Conservation (phyloP, 768 basidiomycete species). For the Phaeotremella skinneri region DNA sequence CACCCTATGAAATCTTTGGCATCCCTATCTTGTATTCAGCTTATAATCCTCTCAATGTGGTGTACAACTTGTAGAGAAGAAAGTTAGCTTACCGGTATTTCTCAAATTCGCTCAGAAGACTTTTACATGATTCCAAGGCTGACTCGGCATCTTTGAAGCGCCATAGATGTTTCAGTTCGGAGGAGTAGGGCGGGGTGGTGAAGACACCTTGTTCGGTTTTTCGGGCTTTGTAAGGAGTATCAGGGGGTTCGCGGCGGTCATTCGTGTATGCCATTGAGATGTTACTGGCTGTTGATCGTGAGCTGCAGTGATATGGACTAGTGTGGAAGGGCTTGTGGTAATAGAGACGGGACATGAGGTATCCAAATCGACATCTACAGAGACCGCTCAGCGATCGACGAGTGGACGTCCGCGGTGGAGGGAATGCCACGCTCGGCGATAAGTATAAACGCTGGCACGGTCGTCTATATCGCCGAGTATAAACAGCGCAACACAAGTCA, state of each 20-base stretch:
- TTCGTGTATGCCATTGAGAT: too few relatives aligned
- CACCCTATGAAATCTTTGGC: conserved; percentile 36
- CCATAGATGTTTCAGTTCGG: conserved; percentile 42
- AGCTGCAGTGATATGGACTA: too few relatives aligned
- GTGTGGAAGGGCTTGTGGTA: too few relatives aligned
- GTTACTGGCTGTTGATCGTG: too few relatives aligned
- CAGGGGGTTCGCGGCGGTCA: not conserved
- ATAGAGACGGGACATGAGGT: too few relatives aligned
- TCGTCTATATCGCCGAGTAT: not conserved
- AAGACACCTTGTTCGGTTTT: conserved; percentile 49
- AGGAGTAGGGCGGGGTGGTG: conserved; percentile 48
- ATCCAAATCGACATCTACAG: too few relatives aligned
- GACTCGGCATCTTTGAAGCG: conserved; percentile 42
- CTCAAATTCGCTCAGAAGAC: conserved; percentile 37
- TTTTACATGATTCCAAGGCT: conserved; percentile 31
- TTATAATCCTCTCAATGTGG: not conserved
- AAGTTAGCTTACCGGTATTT: conserved; percentile 21
- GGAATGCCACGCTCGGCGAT: not conserved
- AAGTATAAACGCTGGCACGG: too few relatives aligned
- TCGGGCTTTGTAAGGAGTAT: conserved; percentile 23
- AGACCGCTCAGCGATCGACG: too few relatives aligned
- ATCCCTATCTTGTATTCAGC: conserved; percentile 1
- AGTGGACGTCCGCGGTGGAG: not conserved
- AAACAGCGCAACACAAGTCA: conserved; percentile 1
- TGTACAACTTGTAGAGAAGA: not conserved